Conservation (phyloP, 257 asterid species). For the Phtheirospermum japonicum region DNA sequence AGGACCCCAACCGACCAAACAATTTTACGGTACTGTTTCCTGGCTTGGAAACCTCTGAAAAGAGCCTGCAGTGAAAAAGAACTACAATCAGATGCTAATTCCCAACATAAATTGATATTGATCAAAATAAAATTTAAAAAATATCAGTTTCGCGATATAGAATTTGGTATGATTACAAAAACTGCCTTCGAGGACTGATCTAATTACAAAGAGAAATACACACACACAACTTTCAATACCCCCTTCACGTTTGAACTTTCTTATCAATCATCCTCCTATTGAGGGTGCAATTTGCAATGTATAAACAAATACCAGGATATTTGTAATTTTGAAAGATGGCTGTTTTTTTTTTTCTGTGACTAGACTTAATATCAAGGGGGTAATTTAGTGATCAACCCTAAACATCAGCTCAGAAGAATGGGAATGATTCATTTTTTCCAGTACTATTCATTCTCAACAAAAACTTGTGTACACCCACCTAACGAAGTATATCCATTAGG, state of each 20-base stretch:
- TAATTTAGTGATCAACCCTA: neutral
- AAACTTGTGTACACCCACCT: no score
- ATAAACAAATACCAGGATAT: neutral
- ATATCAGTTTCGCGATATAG: neutral
- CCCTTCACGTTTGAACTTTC: no score
- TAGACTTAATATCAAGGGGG: neutral
- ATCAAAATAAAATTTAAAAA: neutral
- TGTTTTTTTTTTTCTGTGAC: neutral
- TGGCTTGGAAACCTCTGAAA: constrained; percentile 79
- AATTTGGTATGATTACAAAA: neutral
- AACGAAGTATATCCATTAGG: no score
- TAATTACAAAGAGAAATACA: no score
- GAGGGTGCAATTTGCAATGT: no score
- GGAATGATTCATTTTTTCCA: neutral
- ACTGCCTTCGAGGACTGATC: no score
- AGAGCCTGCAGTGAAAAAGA: constrained; percentile 44
- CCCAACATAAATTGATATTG: constrained; percentile 6
- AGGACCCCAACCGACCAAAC: constrained; percentile 91
- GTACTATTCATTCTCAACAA: neutral
- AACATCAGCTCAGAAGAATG: no score
- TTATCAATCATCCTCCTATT: neutral
- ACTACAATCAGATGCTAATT: neutral
- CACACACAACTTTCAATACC: no score
- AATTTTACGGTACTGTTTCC: constrained; percentile 76
- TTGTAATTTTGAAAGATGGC: neutral